These are phyloP conservation scores for Xylaria digitata DNA, from an alignment of 2,329 filamentous ascomycete genomes.

Conservation along the genomic window DNA sequence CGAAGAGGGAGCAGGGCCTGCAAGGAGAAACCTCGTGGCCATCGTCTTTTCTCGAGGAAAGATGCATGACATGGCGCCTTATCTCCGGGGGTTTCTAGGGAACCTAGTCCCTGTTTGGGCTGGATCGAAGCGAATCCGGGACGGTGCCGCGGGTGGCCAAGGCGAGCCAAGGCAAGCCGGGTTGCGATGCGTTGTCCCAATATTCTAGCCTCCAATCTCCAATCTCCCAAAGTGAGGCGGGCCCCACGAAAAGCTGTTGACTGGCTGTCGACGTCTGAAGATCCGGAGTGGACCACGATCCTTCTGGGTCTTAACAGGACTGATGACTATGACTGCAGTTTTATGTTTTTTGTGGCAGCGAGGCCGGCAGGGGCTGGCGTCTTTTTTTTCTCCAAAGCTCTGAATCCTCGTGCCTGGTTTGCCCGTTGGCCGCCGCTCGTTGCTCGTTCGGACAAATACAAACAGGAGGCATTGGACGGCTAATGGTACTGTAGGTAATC, in stretches of 20 bases:
- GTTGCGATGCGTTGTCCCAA: conserved; percentile 46
- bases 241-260: conserved; percentile 44
- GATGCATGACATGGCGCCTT: conserved; percentile 32
- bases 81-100: conserved; percentile 10
- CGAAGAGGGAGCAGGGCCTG: conserved; percentile 33
- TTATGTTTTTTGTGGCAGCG: conserved; percentile 13
- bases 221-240: conserved; percentile 48
- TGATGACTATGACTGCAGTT: conserved; percentile 36
- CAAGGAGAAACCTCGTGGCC: conserved; percentile 40
- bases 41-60: conserved; percentile 33
- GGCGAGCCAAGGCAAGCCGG: conserved; percentile 40
- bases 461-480: conserved; percentile 20
- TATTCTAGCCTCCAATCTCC: conserved; percentile 35
- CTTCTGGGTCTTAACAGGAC: conserved; percentile 36
- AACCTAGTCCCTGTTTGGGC: conserved; percentile 32
- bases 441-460: conserved; percentile 26
- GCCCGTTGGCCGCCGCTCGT: background rate
- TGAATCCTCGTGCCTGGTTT: conserved; percentile 29
- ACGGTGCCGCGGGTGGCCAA: conserved; percentile 33
- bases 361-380: conserved; percentile 20
- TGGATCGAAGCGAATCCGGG: conserved; percentile 35
- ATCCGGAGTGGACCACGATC: conserved; percentile 36
- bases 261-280: conserved; percentile 44
- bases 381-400: conserved; percentile 15
- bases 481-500: conserved; percentile 3